Conservation (phyloP, 495 filamentous ascomycete genomes). For the Penicillium pancosmium region DNA sequence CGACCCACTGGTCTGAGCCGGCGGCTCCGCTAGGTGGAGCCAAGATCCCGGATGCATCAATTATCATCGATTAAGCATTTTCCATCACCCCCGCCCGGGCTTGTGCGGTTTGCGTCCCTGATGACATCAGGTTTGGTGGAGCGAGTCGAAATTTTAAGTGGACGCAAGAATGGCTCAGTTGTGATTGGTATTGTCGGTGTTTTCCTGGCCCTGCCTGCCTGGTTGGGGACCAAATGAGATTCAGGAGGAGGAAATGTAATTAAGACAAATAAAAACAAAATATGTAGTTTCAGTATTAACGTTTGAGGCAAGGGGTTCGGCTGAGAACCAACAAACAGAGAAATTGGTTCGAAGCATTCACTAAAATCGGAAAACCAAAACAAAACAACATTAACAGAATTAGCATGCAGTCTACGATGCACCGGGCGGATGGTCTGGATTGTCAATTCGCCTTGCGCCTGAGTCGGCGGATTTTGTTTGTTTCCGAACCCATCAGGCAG, state of each 20-base stretch:
- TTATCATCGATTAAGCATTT: conserved; percentile 31
- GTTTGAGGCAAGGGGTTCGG: not conserved
- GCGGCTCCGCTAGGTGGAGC: conserved; percentile 18
- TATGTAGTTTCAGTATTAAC: not conserved
- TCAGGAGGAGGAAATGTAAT: not conserved
- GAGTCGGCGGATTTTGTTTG: not conserved
- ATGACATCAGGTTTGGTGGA: conserved; percentile 23
- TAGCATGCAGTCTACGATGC: not conserved
- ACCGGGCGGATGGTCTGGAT: not conserved
- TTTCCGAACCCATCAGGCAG: not conserved
- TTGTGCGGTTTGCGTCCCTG: conserved; percentile 26
- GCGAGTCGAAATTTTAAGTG: conserved; percentile 1
- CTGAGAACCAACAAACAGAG: not conserved
- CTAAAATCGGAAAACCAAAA: not conserved
- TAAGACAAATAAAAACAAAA: not conserved
- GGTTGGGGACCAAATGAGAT: too few species aligned
- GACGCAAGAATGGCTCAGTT: not conserved
- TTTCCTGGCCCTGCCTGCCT: not conserved
- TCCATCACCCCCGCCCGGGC: conserved; percentile 9
- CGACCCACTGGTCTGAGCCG: not conserved
- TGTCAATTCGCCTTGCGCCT: not conserved
- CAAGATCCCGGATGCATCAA: conserved; percentile 31
- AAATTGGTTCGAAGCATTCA: not conserved
- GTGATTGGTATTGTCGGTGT: not conserved
- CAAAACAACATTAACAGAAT: not conserved